Conservation (phyloP, 139 green algal species). For the Chlamydomonas sphaeroides region DNA sequence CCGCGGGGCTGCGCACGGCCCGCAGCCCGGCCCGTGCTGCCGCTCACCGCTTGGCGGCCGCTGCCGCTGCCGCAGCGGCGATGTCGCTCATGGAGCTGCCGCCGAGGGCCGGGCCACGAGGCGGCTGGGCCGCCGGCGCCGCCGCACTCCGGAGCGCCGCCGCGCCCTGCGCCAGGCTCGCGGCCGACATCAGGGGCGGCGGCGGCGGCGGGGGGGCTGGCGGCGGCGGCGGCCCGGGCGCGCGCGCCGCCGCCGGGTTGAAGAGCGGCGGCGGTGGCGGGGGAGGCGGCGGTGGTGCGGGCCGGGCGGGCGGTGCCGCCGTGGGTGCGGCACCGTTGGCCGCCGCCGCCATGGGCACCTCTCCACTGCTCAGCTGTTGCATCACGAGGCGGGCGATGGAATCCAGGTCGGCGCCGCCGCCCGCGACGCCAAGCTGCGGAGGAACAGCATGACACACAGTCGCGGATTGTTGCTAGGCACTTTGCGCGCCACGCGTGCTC, state of each 20-base stretch:
- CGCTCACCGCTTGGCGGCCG: slow-evolving; percentile 21
- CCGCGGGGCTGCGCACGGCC: too few species aligned
- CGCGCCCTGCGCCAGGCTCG: background rate
- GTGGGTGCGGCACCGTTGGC: slow-evolving; percentile 1
- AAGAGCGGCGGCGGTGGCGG: slow-evolving; percentile 18
- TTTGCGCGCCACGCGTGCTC: too few species aligned
- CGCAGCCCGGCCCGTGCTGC: too few species aligned
- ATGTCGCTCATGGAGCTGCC: slow-evolving; percentile 27
- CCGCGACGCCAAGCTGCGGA: slow-evolving; percentile 45
- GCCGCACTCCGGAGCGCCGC: too few species aligned
- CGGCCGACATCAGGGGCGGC: background rate
- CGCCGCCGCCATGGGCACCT: background rate
- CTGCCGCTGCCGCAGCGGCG: slow-evolving; percentile 5
- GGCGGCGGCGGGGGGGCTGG: slow-evolving; percentile 13
- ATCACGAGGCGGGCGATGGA: slow-evolving; percentile 75
- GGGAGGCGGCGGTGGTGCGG: slow-evolving; percentile 22
- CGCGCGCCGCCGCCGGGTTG: background rate
- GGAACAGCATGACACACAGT: background rate
- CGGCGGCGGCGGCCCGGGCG: background rate
- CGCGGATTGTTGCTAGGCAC: too few species aligned
- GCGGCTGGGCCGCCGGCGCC: background rate
- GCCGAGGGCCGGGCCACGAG: too few species aligned
- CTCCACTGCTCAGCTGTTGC: slow-evolving; percentile 63
- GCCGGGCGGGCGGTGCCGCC: background rate
- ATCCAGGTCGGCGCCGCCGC: slow-evolving; percentile 67